Percentiles rank a stretch among this genome's conserved stretches.
Conservation (phyloP, 345 rosid genomes). For the Brassica napus region Da-Ae NC_063450.1:34636501-34637000, state of each 20-base stretch:
- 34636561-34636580: conserved; percentile 29
- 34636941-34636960: conserved; percentile 14
- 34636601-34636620: not conserved
- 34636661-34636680: not conserved
- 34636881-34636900: not conserved
- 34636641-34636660: no score
- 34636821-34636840: conserved; percentile 94
- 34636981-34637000: conserved; percentile 90
- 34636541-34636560: conserved; percentile 41
- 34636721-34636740: conserved; percentile 30
- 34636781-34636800: conserved; percentile 92
- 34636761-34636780: conserved; percentile 75
- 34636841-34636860: conserved; percentile 96
- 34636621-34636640: no score
- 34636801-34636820: conserved; percentile 96
- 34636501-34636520: not conserved
- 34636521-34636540: conserved; percentile 34
- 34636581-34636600: conserved; percentile 32
- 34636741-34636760: conserved; percentile 55
- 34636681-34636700: not conserved
- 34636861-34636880: conserved; percentile 60
- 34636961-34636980: conserved; percentile 63
- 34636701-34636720: not conserved
- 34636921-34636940: not conserved
- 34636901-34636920: not conserved